Percentiles rank a stretch among this genome's conserved stretches.
phyloP scores from a whole-genome alignment of 1,284 basidiomycete species.

The Retiboletus flavoniger region DNA sequence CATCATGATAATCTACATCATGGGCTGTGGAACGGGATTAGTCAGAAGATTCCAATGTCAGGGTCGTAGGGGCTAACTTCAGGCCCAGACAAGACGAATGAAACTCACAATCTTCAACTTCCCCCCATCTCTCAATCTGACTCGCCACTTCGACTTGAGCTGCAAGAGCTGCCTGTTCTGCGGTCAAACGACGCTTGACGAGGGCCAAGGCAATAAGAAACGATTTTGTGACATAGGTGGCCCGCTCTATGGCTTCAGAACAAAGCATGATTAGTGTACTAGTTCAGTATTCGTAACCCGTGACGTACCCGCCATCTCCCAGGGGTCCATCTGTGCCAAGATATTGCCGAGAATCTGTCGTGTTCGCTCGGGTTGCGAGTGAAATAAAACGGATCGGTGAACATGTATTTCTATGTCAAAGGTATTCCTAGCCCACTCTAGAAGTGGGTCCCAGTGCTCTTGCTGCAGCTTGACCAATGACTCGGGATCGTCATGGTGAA shows the following conservation, averaged over 20 bases:
- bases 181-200: slow-evolving; percentile 71
- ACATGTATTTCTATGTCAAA: slow-evolving; percentile 68
- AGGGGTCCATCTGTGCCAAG: slow-evolving; percentile 67
- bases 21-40: slow-evolving; percentile 58
- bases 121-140: slow-evolving; percentile 96
- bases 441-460: slow-evolving; percentile 88
- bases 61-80: neutral
- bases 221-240: slow-evolving; percentile 88
- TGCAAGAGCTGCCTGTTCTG: slow-evolving; percentile 83
- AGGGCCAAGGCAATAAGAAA: slow-evolving; percentile 88
- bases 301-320: slow-evolving; percentile 82
- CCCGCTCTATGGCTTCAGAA: slow-evolving; percentile 82
- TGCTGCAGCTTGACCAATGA: slow-evolving; percentile 79
- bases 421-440: slow-evolving; percentile 72
- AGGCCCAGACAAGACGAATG: slow-evolving; percentile 1
- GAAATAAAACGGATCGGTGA: slow-evolving; percentile 67
- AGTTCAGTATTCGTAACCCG: neutral
- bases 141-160: slow-evolving; percentile 92
- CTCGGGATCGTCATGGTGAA: slow-evolving; percentile 77
- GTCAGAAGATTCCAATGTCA: slow-evolving; percentile 14
- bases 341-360: slow-evolving; percentile 57
- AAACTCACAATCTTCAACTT: slow-evolving; percentile 94
- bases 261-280: neutral
- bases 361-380: slow-evolving; percentile 68
- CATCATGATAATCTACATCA: slow-evolving; percentile 95